Base-by-base conservation (phyloP, 2,329 filamentous ascomycete species). In the Aspergillus sp. region DNA sequence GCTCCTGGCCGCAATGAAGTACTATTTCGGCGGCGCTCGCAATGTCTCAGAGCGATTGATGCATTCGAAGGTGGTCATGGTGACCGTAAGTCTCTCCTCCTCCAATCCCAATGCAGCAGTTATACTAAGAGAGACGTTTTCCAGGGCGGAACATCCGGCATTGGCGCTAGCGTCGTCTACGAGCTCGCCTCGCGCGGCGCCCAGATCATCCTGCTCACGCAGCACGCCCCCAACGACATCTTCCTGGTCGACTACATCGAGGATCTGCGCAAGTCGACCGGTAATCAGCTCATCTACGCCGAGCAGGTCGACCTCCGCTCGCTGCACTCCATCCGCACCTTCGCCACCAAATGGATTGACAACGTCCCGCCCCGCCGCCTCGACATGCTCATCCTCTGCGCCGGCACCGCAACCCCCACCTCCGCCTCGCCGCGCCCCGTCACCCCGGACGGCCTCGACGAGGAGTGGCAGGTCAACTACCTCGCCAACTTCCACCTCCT, bases 261-360 rank as follows among this genome's bases (percentile, higher is more conserved):
- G 61, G 93, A 96, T 69, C 73, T 99, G 40, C 87, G 95, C 50
- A 77, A 81, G 24, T 78, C 81, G 49, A 90, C 90, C 7, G 81
- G 83, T 30, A 97, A 97, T 73, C 80, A 92, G 53, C 80, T 99
- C 65, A 90, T 99, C 61, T 97, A 95, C 65, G 91, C 94, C 54
- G 94, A 99, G 72, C 89, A 96, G 73, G 90, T 96, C 62, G 91
- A 99, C 67, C 82, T 99, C 24, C 76, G 87, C 11, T 93, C 88
- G 14, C 78, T 99, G n/a, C 85, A 96, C 70, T 95, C 89, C 70
- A 87, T 99, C 62, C 88, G 94, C 36, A 81, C 86, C 57, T 99
- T 99, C 69, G 94, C 94, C 11, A 99, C 94, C 0, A 93, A 90
- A 76, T 99, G 95, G 93, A 90, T 99, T 60, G 93, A 99, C 71